Evolutionary conservation across 306 rosid genomes (phyloP).

Genomic region (Quillaja saponaria): DNA sequence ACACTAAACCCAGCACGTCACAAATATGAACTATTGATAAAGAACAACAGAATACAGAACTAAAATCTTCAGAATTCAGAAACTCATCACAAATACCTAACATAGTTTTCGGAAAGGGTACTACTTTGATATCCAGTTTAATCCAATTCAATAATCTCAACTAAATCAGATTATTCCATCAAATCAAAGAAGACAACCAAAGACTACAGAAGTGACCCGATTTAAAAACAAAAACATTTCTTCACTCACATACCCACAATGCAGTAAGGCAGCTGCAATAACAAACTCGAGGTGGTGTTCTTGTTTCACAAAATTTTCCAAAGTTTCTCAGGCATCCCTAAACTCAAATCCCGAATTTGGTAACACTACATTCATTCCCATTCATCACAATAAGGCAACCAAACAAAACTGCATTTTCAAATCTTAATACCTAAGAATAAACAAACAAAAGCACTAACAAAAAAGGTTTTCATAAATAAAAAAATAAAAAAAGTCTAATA

Average conservation of each 20-base stretch:
- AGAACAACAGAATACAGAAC: background rate
- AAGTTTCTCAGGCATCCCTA: conserved; percentile 1
- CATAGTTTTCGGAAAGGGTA: conserved; percentile 9
- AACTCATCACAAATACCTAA: conserved; percentile 1
- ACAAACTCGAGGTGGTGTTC: no score
- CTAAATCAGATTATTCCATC: conserved; percentile 8
- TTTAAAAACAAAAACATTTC: conserved; percentile 14
- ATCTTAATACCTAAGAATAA: no score
- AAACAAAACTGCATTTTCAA: no score
- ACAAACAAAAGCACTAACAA: background rate
- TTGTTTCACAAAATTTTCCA: conserved; percentile 21
- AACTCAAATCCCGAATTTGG: conserved; percentile 34
- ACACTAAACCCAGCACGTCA: no score
- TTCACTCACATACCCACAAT: conserved; percentile 1
- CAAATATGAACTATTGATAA: background rate
- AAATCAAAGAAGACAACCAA: conserved; percentile 10
- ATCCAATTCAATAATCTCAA: conserved; percentile 23
- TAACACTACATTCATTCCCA: conserved; percentile 14
- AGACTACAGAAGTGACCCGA: conserved; percentile 17
- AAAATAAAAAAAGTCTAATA: background rate
- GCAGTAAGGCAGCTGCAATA: conserved; percentile 17
- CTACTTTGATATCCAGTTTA: conserved; percentile 16
- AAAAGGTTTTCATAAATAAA: conserved; percentile 22
- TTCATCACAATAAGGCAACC: conserved; percentile 11
- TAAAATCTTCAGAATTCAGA: conserved; percentile 5